Evolutionary conservation across 2,329 filamentous ascomycete genomes (phyloP).

Genomic region (Trichophyton rubrum): DNA sequence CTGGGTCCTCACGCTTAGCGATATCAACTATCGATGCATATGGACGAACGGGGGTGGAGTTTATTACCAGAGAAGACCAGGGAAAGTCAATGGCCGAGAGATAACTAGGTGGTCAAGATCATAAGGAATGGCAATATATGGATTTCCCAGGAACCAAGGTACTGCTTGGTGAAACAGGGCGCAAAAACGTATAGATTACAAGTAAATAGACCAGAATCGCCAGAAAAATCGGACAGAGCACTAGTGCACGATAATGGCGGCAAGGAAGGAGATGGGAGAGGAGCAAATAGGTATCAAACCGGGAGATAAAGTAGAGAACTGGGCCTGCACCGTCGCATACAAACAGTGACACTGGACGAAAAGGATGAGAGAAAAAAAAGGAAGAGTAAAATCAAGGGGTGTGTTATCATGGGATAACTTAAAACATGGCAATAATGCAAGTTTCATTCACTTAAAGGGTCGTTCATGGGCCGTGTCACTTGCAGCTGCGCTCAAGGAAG

Average conservation of each 20-base stretch:
- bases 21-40: constrained; percentile 1
- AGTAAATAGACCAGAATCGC: not conserved
- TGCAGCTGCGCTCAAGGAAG: constrained; percentile 22
- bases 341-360: not conserved
- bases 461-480: constrained; percentile 22
- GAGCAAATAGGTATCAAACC: not conserved
- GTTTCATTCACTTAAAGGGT: constrained; percentile 15
- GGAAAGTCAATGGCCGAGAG: not conserved
- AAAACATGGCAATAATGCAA: not conserved
- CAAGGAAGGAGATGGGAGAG: not conserved
- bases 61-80: not conserved
- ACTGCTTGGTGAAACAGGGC: not conserved
- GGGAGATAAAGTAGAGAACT: not conserved
- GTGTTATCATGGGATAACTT: no score
- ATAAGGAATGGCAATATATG: not conserved
- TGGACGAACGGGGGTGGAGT: not conserved
- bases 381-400: no score
- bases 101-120: no score
- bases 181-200: constrained; percentile 1
- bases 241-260: not conserved
- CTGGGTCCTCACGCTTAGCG: not conserved
- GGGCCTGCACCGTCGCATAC: not conserved
- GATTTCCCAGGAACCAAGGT: not conserved
- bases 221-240: constrained; percentile 1
- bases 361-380: not conserved